These are phyloP conservation scores for Sarocladiaceae sp. DNA, from an alignment of 2,329 filamentous ascomycete genomes.

Conservation along the genomic window DNA sequence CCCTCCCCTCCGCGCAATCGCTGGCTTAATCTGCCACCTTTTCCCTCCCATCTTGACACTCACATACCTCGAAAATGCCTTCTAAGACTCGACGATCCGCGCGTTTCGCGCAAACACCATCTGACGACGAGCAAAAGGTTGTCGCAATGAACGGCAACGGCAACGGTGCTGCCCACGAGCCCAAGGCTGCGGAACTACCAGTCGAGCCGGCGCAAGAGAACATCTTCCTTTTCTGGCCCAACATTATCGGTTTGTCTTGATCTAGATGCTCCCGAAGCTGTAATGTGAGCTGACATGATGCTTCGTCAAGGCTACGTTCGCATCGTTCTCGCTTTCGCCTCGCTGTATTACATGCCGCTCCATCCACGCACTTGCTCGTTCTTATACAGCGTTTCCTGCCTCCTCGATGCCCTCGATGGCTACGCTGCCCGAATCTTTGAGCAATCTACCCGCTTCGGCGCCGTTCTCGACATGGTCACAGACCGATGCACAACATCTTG, in stretches of 20 bases:
- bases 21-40: background rate
- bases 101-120: constrained; percentile 20
- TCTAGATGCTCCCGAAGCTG: too few relatives aligned
- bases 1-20: too few relatives aligned
- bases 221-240: constrained; percentile 76
- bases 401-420: constrained; percentile 92
- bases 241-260: constrained; percentile 67
- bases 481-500: constrained; percentile 96
- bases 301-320: constrained; percentile 60
- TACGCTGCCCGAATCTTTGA: constrained; percentile 75
- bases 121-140: constrained; percentile 21
- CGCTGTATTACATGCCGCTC: constrained; percentile 97
- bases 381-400: constrained; percentile 87
- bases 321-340: constrained; percentile 77
- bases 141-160: constrained; percentile 39
- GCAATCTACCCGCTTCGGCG: constrained; percentile 92
- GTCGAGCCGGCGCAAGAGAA: constrained; percentile 47
- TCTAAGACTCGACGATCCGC: constrained; percentile 31
- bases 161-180: constrained; percentile 25
- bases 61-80: constrained; percentile 25
- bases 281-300: background rate
- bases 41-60: background rate
- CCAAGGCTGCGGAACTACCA: constrained; percentile 16
- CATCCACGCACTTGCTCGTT: constrained; percentile 93
- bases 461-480: constrained; percentile 97